Evolutionary conservation across 177 flowering plant species (phyloP).

Genomic region (Vitis hybrid): DNA sequence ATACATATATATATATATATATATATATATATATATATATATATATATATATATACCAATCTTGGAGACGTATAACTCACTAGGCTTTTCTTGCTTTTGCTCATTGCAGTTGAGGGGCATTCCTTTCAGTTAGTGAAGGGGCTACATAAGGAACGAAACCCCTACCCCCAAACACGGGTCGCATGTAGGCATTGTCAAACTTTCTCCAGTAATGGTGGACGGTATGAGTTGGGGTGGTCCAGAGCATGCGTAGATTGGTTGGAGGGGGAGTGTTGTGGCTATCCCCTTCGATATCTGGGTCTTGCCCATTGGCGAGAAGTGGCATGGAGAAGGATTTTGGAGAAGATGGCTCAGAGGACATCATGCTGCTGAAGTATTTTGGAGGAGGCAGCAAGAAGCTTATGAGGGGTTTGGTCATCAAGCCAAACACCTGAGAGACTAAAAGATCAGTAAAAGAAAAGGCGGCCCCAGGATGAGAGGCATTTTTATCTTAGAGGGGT

Average conservation of each 20-base stretch:
- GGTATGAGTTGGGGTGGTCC: slow-evolving; percentile 25
- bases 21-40: too few species aligned
- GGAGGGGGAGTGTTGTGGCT: slow-evolving; percentile 15
- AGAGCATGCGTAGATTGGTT: slow-evolving; percentile 30
- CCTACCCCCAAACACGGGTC: slow-evolving; percentile 53
- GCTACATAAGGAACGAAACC: slow-evolving; percentile 30
- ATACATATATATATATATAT: too few species aligned
- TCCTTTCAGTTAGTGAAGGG: slow-evolving; percentile 21
- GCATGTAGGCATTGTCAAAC: slow-evolving; percentile 48
- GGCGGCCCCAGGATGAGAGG: not conserved
- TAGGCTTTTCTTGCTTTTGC: not conserved
- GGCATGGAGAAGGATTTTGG: slow-evolving; percentile 31
- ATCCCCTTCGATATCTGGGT: slow-evolving; percentile 14
- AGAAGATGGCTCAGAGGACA: slow-evolving; percentile 21
- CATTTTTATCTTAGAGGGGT: not conserved
- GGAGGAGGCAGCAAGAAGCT: slow-evolving; percentile 29
- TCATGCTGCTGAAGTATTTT: slow-evolving; percentile 2
- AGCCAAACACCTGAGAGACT: slow-evolving; percentile 45
- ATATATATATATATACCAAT: too few species aligned
- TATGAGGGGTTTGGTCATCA: slow-evolving; percentile 50
- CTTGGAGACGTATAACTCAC: too few species aligned
- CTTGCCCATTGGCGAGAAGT: slow-evolving; percentile 32
- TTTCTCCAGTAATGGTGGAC: slow-evolving; percentile 54
- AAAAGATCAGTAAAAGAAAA: not conserved
- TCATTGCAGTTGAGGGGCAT: slow-evolving; percentile 8